A percentile compares a stretch with the other conserved stretches of the same genome.
Evolutionary conservation across 352 stramenopile genomes (phyloP).

Genomic region (Globisporangium viniferum): DNA sequence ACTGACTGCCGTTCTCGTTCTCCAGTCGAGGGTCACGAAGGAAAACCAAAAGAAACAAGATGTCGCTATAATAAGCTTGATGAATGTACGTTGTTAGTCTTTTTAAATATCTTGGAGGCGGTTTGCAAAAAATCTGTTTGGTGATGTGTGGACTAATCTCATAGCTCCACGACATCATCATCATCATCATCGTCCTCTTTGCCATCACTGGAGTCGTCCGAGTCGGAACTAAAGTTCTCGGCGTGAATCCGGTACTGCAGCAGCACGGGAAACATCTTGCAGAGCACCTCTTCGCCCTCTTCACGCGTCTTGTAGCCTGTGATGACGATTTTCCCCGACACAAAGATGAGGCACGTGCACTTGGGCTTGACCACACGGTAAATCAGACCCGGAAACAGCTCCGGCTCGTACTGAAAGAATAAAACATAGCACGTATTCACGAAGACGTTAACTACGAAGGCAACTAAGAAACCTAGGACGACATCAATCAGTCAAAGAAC

Average conservation of each 20-base stretch:
- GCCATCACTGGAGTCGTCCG: slow-evolving; percentile 9
- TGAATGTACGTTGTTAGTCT: slow-evolving; percentile 6
- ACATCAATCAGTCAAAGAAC: background rate
- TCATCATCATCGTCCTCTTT: slow-evolving; percentile 1
- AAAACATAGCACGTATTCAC: background rate
- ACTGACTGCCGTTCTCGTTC: background rate
- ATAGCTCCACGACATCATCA: background rate
- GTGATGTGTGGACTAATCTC: background rate
- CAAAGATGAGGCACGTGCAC: slow-evolving; percentile 74
- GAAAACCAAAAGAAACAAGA: background rate
- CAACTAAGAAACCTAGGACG: background rate
- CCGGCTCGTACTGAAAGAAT: slow-evolving; percentile 90
- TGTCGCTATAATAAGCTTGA: background rate
- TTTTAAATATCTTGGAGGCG: background rate
- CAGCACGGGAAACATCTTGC: slow-evolving; percentile 31
- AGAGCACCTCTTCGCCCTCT: slow-evolving; percentile 26
- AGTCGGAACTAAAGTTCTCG: slow-evolving; percentile 12
- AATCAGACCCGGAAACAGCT: slow-evolving; percentile 97
- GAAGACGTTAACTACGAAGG: background rate
- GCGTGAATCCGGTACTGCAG: slow-evolving; percentile 20
- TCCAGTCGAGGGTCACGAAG: background rate
- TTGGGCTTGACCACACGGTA: slow-evolving; percentile 93
- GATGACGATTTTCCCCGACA: slow-evolving; percentile 64
- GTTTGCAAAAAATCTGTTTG: background rate
- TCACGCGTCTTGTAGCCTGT: slow-evolving; percentile 80